Conservation (phyloP, 2,329 filamentous ascomycete genomes). For the Penicillium sp. region DNA sequence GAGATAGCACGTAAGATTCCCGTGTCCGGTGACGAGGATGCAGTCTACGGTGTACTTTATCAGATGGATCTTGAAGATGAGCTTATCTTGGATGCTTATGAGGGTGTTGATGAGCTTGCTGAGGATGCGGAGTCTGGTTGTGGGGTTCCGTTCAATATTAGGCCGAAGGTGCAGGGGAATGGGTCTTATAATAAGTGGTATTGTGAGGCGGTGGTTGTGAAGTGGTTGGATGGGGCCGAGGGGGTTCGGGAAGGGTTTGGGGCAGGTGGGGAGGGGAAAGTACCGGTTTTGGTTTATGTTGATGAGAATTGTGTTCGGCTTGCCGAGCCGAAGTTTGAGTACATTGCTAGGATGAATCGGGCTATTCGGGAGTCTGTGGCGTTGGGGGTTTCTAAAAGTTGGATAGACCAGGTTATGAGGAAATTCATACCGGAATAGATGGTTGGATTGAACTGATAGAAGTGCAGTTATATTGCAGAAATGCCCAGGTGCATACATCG, state of each 20-base stretch:
- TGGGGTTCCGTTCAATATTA: slow-evolving; percentile 14
- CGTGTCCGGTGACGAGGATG: slow-evolving; percentile 24
- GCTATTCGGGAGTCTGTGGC: slow-evolving; percentile 39
- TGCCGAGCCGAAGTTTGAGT: slow-evolving; percentile 37
- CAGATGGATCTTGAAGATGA: slow-evolving; percentile 39
- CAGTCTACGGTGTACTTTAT: slow-evolving; percentile 43
- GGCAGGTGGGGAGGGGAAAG: slow-evolving; percentile 7
- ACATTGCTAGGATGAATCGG: slow-evolving; percentile 43
- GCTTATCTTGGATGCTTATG: slow-evolving; percentile 37
- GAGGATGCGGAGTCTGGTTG: slow-evolving; percentile 1
- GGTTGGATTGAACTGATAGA: background rate
- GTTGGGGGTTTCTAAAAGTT: slow-evolving; percentile 34
- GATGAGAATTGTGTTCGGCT: slow-evolving; percentile 38
- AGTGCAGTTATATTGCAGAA: background rate
- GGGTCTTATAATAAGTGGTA: slow-evolving; percentile 42
- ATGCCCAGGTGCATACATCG: background rate
- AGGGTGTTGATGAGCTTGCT: slow-evolving; percentile 33
- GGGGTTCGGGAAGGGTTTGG: slow-evolving; percentile 8
- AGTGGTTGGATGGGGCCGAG: slow-evolving; percentile 31
- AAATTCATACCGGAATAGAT: slow-evolving; percentile 32
- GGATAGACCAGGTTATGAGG: slow-evolving; percentile 41
- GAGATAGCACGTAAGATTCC: slow-evolving; percentile 19
- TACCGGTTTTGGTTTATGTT: slow-evolving; percentile 41
- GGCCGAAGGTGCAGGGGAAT: slow-evolving; percentile 33
- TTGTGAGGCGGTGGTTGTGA: slow-evolving; percentile 28